Evolutionary conservation across 495 filamentous ascomycete genomes (phyloP).

Genomic region (Penicilliopsis zonata): DNA sequence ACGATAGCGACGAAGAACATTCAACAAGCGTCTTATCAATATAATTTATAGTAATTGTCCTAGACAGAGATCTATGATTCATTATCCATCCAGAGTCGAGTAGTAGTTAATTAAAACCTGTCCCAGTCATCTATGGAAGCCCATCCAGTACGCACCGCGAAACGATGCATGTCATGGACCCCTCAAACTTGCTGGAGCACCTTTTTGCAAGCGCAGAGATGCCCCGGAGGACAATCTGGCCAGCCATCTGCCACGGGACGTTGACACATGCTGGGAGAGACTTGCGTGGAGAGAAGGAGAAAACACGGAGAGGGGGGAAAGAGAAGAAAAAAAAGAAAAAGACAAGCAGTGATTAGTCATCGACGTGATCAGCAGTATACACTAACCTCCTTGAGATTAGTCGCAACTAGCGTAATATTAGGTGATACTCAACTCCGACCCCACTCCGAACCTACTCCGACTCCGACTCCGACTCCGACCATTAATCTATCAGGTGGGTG

Average conservation of each 20-base stretch:
- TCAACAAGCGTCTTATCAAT: background rate
- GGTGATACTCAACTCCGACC: too few relatives aligned
- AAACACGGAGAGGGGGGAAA: constrained; percentile 8
- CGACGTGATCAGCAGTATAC: too few relatives aligned
- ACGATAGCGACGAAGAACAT: background rate
- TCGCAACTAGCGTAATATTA: too few relatives aligned
- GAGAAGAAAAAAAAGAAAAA: constrained; percentile 2
- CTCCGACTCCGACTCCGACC: too few relatives aligned
- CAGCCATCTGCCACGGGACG: constrained; percentile 16
- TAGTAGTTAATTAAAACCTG: constrained; percentile 11
- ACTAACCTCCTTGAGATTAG: too few relatives aligned
- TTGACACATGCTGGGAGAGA: constrained; percentile 21
- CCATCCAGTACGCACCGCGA: constrained; percentile 18
- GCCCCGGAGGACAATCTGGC: constrained; percentile 11
- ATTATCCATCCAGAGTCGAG: too few relatives aligned
- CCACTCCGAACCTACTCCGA: too few relatives aligned
- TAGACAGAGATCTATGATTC: too few relatives aligned
- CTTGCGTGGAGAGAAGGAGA: constrained; percentile 24
- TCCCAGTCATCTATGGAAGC: constrained; percentile 40
- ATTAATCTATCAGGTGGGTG: too few relatives aligned
- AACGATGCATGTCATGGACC: constrained; percentile 22
- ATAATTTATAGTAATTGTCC: too few relatives aligned
- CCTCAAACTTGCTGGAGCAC: constrained; percentile 39
- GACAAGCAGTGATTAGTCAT: too few relatives aligned
- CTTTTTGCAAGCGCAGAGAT: constrained; percentile 24